Percentiles rank a stretch among this genome's conserved stretches.
Conservation (phyloP, 2,329 filamentous ascomycete genomes). For the Ceratocystis smalleyi region DNA sequence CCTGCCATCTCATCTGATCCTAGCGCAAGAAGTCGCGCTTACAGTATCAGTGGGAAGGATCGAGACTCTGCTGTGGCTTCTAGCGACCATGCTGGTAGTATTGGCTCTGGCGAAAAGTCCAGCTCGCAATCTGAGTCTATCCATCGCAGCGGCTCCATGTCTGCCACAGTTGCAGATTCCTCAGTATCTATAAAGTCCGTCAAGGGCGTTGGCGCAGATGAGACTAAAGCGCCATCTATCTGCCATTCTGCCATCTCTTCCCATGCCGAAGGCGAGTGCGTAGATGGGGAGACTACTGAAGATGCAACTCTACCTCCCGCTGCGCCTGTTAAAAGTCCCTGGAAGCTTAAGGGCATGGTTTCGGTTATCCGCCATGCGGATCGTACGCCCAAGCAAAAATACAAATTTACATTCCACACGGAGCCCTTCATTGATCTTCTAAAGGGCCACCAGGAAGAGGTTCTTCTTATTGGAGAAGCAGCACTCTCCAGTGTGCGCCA, state of each 20-base stretch:
- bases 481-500: slow-evolving; percentile 77
- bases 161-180: slow-evolving; percentile 3
- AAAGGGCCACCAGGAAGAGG: slow-evolving; percentile 91
- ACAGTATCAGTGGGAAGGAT: neutral
- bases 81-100: neutral
- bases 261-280: slow-evolving; percentile 20
- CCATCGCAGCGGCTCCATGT: neutral
- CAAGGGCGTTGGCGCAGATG: slow-evolving; percentile 5
- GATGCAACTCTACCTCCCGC: slow-evolving; percentile 29
- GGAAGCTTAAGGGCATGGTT: slow-evolving; percentile 96
- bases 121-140: slow-evolving; percentile 3
- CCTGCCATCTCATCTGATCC: slow-evolving; percentile 30
- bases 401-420: slow-evolving; percentile 97
- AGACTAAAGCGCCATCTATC: slow-evolving; percentile 25
- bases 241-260: slow-evolving; percentile 27
- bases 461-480: slow-evolving; percentile 80
- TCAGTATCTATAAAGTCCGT: slow-evolving; percentile 12
- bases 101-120: neutral
- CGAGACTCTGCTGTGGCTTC: neutral
- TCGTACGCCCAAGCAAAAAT: slow-evolving; percentile 95
- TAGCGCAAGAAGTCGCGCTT: slow-evolving; percentile 1
- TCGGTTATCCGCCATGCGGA: slow-evolving; percentile 94
- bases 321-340: slow-evolving; percentile 74
- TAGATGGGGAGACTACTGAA: slow-evolving; percentile 1
- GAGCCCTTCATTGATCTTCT: slow-evolving; percentile 89